Evolutionary conservation across 345 rosid genomes (phyloP), one percentile per base, ranked within the genome.

Genomic region (Streptanthus diversifolius): DNA sequence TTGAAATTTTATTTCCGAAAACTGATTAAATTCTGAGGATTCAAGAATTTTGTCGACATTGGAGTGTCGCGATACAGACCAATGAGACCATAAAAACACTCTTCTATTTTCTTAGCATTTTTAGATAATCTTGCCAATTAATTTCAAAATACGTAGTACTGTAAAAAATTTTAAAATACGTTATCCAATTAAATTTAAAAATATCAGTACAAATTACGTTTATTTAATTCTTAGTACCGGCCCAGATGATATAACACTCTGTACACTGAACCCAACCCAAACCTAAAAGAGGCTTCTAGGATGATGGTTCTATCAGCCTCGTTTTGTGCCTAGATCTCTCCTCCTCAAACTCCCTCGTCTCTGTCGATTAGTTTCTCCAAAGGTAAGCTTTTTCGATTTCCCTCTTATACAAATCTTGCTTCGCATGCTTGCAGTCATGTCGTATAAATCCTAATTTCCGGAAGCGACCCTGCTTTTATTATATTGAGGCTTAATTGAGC

Each of bases 381-480:
- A 55, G 58, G 77, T 73, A 55, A 55, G 45, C 13, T 55, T 35
- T 24, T 73, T 15, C 18, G 10, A 45, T 55, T 45, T 45, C 37
- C 33, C 12, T 22, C 39, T 7, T 24, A 33, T 0, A 12, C 15
- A 1, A 73, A 12, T 17, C 7, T 55, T 33, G 3, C 10, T 54
- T n/a, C 15, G 7, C 30, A 32, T 22, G 17, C 44, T 13, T 41
- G 1, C 40, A 3, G 5, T 71, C 43, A 1, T 11, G 14, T 55
- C 21, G 32, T n/a, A n/a, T n/a, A n/a, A n/a, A n/a, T n/a, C n/a
- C n/a, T n/a, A n/a, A n/a, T n/a, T n/a, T n/a, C n/a, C n/a, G n/a
- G n/a, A n/a, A n/a, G n/a, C n/a, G n/a, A n/a, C n/a, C n/a, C n/a
- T n/a, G n/a, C n/a, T n/a, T n/a, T n/a, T n/a, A n/a, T n/a, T n/a